Evolutionary conservation across 805 yeast species (phyloP).

Genomic region (Zygosaccharomyces kombuchaensis): DNA sequence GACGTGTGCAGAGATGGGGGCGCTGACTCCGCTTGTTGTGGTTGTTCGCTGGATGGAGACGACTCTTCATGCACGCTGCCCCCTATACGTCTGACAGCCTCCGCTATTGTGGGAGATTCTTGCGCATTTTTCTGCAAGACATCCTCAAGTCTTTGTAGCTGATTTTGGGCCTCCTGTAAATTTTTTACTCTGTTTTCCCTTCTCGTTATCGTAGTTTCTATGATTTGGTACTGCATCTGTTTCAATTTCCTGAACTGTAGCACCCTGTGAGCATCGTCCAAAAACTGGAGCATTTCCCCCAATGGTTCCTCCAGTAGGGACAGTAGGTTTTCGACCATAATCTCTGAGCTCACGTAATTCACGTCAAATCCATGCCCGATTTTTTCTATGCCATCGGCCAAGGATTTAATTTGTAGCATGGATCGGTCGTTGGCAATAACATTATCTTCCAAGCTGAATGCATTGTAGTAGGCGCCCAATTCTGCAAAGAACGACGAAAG

Average conservation of each 20-base stretch:
- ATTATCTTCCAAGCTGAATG: conserved; percentile 53
- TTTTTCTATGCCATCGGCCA: conserved; percentile 59
- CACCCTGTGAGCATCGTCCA: conserved; percentile 40
- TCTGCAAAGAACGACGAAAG: conserved; percentile 65
- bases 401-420: conserved; percentile 33
- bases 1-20: not conserved
- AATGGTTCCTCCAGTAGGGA: conserved; percentile 39
- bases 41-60: not conserved
- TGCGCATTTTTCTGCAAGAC: conserved; percentile 36
- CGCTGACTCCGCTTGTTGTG: not conserved
- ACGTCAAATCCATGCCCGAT: conserved; percentile 85
- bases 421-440: conserved; percentile 56
- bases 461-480: conserved; percentile 66
- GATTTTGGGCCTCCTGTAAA: conserved; percentile 35
- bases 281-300: conserved; percentile 34
- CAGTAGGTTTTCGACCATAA: conserved; percentile 39
- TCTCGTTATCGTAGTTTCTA: conserved; percentile 39
- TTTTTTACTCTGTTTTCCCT: conserved; percentile 31
- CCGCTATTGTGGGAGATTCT: conserved; percentile 33
- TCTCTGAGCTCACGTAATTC: conserved; percentile 50
- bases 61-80: conserved; percentile 1
- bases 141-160: conserved; percentile 27
- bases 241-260: conserved; percentile 57
- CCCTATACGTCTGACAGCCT: conserved; percentile 12
- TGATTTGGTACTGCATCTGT: conserved; percentile 45